A percentile compares a stretch with the other conserved stretches of the same genome.
phyloP scores from a whole-genome alignment of 352 stramenopile species.

The Phytophthora constricta region DNA sequence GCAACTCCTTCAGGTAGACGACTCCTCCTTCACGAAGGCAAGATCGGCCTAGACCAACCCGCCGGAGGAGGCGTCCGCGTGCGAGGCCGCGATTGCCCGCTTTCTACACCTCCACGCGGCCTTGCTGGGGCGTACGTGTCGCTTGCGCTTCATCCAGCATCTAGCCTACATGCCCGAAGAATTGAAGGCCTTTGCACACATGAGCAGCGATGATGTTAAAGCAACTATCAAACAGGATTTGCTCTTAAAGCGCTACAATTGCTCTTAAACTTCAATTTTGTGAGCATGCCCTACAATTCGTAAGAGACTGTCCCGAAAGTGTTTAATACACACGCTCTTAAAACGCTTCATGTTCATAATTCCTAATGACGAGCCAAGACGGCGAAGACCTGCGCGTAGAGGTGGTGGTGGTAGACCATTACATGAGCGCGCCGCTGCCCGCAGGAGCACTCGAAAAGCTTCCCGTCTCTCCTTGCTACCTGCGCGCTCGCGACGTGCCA shows the following conservation, averaged over 20 bases:
- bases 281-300: neutral
- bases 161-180: slow-evolving; percentile 41
- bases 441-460: slow-evolving; percentile 47
- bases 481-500: slow-evolving; percentile 70
- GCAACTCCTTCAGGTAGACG: too few relatives aligned
- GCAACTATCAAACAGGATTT: slow-evolving; percentile 3
- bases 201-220: slow-evolving; percentile 51
- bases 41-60: too few relatives aligned
- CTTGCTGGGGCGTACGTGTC: slow-evolving; percentile 34
- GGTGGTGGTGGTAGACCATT: slow-evolving; percentile 84
- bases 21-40: too few relatives aligned
- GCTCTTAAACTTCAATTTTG: neutral
- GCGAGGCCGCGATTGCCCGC: slow-evolving; percentile 46
- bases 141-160: slow-evolving; percentile 51
- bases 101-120: slow-evolving; percentile 53
- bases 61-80: slow-evolving; percentile 15
- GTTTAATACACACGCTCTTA: too few relatives aligned
- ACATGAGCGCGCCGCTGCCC: slow-evolving; percentile 76
- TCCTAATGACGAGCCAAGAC: slow-evolving; percentile 24
- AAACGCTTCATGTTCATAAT: neutral
- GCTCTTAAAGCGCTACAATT: neutral
- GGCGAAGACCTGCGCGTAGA: slow-evolving; percentile 70
- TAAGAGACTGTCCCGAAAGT: too few relatives aligned
- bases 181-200: slow-evolving; percentile 55
- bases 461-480: slow-evolving; percentile 70